Conservation (phyloP, 371 early-diverging fungal species). For the Amoeboradix gromovi region DNA sequence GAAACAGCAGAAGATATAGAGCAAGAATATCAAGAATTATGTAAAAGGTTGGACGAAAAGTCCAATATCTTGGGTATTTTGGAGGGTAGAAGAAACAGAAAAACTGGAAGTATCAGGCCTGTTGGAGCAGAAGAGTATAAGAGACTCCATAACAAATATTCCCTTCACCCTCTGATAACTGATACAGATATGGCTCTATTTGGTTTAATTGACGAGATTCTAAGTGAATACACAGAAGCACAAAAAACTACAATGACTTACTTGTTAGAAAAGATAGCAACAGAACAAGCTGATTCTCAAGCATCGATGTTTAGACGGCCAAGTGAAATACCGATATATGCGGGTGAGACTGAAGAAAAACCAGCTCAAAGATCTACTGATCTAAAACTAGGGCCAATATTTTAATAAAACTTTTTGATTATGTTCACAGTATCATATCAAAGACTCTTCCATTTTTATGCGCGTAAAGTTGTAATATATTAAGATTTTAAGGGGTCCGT, state of each 20-base stretch:
- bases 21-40: background rate
- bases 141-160: background rate
- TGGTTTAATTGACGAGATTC: background rate
- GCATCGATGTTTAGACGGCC: background rate
- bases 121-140: background rate
- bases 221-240: background rate
- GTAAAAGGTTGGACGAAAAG: background rate
- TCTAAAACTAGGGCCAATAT: background rate
- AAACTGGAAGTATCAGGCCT: background rate
- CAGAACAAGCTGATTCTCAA: background rate
- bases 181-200: slow-evolving; percentile 1
- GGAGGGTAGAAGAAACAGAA: background rate
- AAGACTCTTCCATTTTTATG: too few relatives aligned
- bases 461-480: too few relatives aligned
- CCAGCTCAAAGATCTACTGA: background rate
- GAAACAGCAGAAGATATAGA: background rate
- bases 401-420: too few relatives aligned
- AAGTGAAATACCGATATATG: background rate
- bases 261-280: background rate
- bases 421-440: too few relatives aligned
- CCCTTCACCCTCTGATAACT: background rate
- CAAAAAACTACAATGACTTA: background rate
- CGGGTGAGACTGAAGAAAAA: background rate
- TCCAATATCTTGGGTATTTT: background rate
- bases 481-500: too few relatives aligned